Conservation (phyloP, 352 stramenopile species). For the Globisporangium cederbergense region DNA sequence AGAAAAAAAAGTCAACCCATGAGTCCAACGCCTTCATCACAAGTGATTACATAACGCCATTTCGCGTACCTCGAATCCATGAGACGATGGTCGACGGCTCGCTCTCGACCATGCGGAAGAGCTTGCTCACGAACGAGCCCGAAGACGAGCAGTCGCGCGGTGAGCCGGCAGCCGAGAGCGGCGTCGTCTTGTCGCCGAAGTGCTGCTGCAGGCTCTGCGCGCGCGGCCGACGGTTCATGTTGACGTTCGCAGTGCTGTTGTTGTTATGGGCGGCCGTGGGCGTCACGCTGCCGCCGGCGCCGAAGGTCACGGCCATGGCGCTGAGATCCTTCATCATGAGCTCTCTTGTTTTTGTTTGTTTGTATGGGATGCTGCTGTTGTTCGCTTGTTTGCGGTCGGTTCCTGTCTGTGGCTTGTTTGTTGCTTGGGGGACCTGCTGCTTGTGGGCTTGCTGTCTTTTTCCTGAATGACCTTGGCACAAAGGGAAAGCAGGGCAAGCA, state of each 20-base stretch:
- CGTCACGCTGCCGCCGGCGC: slow-evolving; percentile 10
- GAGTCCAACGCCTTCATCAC: not conserved
- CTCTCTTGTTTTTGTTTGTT: slow-evolving; percentile 1
- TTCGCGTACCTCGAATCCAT: slow-evolving; percentile 58
- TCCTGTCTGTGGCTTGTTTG: slow-evolving; percentile 14
- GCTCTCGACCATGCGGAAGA: slow-evolving; percentile 84
- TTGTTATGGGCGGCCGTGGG: not conserved
- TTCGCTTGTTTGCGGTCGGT: not conserved
- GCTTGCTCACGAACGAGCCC: slow-evolving; percentile 82
- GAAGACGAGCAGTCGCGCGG: slow-evolving; percentile 53
- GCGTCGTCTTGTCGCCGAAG: slow-evolving; percentile 21
- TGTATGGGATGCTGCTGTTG: not conserved
- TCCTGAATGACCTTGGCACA: slow-evolving; percentile 47
- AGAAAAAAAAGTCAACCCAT: slow-evolving; percentile 10
- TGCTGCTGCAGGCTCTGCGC: slow-evolving; percentile 51
- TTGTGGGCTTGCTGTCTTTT: slow-evolving; percentile 42
- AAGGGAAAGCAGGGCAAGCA: not conserved
- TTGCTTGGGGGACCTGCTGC: not conserved
- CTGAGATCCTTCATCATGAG: slow-evolving; percentile 27
- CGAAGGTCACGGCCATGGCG: not conserved
- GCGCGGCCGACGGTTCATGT: slow-evolving; percentile 33
- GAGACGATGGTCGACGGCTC: slow-evolving; percentile 79
- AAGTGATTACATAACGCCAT: not conserved
- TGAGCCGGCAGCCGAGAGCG: slow-evolving; percentile 3
- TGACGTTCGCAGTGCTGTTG: not conserved